Conservation (phyloP, 257 asterid species). For the Orobanche coerulescens region DNA sequence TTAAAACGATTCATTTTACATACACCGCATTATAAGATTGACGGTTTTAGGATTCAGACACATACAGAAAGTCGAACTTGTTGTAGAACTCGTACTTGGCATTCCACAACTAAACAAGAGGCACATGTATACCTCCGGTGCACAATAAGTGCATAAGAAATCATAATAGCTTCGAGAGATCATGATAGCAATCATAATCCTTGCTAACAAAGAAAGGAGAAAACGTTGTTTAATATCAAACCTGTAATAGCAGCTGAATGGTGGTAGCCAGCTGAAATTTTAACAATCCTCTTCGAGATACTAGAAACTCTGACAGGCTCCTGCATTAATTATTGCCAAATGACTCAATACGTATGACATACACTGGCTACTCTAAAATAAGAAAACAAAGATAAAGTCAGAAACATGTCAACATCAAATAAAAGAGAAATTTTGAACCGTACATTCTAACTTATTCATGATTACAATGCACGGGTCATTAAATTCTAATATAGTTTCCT, state of each 20-base stretch:
- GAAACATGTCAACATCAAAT: background rate
- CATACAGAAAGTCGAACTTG: background rate
- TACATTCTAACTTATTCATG: background rate
- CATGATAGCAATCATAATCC: background rate
- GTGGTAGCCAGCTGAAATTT: slow-evolving; percentile 87
- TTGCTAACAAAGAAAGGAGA: background rate
- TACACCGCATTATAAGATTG: background rate
- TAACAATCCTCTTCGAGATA: slow-evolving; percentile 45
- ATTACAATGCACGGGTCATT: background rate
- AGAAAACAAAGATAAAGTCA: background rate
- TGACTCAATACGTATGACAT: slow-evolving; percentile 12
- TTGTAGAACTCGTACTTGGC: background rate
- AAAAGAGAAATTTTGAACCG: background rate
- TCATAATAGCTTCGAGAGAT: background rate
- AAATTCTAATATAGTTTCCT: background rate
- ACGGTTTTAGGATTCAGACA: slow-evolving; percentile 3
- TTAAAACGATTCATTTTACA: background rate
- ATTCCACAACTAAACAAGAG: slow-evolving; percentile 4
- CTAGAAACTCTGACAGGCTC: slow-evolving; percentile 60
- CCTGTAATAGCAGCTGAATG: slow-evolving; percentile 97
- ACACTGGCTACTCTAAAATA: slow-evolving; percentile 2
- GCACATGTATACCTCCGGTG: background rate
- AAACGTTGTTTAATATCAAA: slow-evolving; percentile 18
- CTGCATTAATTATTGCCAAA: slow-evolving; percentile 33
- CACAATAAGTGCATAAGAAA: slow-evolving; percentile 10